Base-by-base conservation (phyloP, 116 monocot species). In the Phalaenopsis hybrid region DNA sequence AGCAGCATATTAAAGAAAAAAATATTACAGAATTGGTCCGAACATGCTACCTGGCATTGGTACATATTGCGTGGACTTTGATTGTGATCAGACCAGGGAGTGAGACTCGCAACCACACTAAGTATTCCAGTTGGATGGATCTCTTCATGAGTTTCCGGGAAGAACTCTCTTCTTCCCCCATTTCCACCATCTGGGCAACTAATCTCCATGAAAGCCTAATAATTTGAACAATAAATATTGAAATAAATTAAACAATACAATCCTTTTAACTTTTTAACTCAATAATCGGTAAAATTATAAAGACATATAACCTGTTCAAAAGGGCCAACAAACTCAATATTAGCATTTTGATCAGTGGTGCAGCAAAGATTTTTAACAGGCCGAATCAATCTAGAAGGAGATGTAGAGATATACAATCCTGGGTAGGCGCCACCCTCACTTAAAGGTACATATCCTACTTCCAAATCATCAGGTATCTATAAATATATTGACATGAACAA, bases 61-160 rank as follows among this genome's bases (percentile, higher is more conserved):
- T 97, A 97, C 97, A 97, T 97, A 76, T 97, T 97, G 41, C 94
- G 86, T 28, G 97, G 97, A 89, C 94, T 94, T 84, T 97, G 94
- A 85, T 97, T 97, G 85, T 97, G 97, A 88, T 97, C 97, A 78
- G 94, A 97, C 92, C 93, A 97, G 3, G 97, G 97, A 46, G 97
- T 97, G 72, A 97, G 94, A 90, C 91, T 97, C 68, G 97, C 97
- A 91, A 97, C 93, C 57, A 94, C 91, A 88, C 97, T 97, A 6
- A 97, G 88, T 68, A 97, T 91, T 45, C 73, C 86, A 70, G 97
- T 97, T 77, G 97, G n/a, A n/a, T n/a, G n/a, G n/a, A n/a, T n/a
- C n/a, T n/a, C n/a, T n/a, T n/a, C n/a, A n/a, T n/a, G n/a, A n/a
- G n/a, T n/a, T n/a, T n/a, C n/a, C n/a, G n/a, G n/a, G n/a, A n/a